A percentile compares a stretch with the other conserved stretches of the same genome.
phyloP scores from a whole-genome alignment of 352 stramenopile genomes.

The Pythium rishiriense region DNA sequence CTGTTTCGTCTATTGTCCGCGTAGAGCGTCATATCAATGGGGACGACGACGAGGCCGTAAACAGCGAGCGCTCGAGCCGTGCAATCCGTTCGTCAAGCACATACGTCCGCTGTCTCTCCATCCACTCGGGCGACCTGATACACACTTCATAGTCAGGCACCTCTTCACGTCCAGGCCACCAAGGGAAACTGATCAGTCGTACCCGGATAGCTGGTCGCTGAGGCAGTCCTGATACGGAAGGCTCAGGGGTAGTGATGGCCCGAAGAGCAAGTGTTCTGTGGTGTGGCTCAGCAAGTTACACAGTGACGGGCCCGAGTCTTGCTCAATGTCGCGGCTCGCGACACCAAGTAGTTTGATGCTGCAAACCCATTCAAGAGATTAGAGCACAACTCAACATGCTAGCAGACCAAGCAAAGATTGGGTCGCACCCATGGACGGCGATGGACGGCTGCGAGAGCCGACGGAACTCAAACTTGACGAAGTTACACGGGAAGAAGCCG shows the following conservation, averaged over 20 bases:
- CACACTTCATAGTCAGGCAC: too few relatives aligned
- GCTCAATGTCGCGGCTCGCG: constrained; percentile 53
- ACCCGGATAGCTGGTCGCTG: constrained; percentile 32
- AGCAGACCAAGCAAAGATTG: neutral
- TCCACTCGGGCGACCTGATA: constrained; percentile 31
- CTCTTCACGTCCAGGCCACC: too few relatives aligned
- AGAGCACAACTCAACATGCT: too few relatives aligned
- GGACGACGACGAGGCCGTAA: constrained; percentile 3
- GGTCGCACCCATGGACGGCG: constrained; percentile 57
- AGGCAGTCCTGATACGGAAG: constrained; percentile 33
- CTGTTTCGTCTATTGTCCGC: neutral
- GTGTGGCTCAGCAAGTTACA: constrained; percentile 64
- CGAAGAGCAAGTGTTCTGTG: constrained; percentile 46
- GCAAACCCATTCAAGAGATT: neutral
- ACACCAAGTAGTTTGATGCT: constrained; percentile 51
- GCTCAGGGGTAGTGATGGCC: constrained; percentile 30
- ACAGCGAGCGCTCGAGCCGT: constrained; percentile 25
- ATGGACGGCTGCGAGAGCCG: constrained; percentile 54
- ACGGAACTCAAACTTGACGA: constrained; percentile 67
- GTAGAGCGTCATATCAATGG: neutral
- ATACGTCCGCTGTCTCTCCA: constrained; percentile 29
- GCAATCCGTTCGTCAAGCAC: constrained; percentile 27
- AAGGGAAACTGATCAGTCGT: too few relatives aligned
- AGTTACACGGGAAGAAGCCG: constrained; percentile 65
- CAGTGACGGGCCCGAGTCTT: constrained; percentile 51